Evolutionary conservation across 1,284 basidiomycete species (phyloP).

Genomic region (Pholiota adiposa): DNA sequence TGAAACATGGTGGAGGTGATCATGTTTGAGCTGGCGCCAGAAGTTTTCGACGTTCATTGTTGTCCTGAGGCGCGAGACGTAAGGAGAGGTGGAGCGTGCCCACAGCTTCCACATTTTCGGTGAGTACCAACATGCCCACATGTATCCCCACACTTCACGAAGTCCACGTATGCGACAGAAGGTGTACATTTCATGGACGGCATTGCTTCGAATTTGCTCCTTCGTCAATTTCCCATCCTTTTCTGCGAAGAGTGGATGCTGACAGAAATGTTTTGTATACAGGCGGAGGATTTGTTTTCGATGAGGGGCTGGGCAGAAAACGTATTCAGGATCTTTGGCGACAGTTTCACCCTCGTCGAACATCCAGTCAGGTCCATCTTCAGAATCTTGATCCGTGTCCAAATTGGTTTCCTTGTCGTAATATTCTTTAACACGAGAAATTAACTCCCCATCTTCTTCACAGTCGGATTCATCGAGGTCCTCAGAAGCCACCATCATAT

Average conservation of each 20-base stretch:
- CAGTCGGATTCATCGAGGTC: too few relatives aligned
- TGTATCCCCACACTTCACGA: conserved; percentile 38
- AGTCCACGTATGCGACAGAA: conserved; percentile 33
- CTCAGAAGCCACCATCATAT: too few relatives aligned
- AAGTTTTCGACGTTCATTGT: conserved; percentile 41
- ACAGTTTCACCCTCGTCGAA: conserved; percentile 33
- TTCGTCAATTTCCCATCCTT: too few relatives aligned
- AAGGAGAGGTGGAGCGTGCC: conserved; percentile 32
- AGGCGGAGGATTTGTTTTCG: conserved; percentile 29
- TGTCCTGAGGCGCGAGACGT: conserved; percentile 30
- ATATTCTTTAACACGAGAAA: not conserved
- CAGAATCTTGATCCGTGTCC: not conserved
- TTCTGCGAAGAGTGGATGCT: conserved; percentile 20
- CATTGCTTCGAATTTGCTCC: not conserved
- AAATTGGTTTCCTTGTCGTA: not conserved
- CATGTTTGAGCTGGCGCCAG: conserved; percentile 37
- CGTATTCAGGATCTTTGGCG: conserved; percentile 26
- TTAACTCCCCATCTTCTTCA: too few relatives aligned
- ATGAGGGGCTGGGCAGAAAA: conserved; percentile 37
- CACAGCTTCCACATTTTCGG: conserved; percentile 35
- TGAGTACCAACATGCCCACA: conserved; percentile 40
- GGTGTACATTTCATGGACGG: conserved; percentile 35
- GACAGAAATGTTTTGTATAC: conserved; percentile 36
- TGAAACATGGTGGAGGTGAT: conserved; percentile 28
- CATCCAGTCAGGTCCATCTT: conserved; percentile 31